Percentiles rank a stretch among this genome's conserved stretches.
Conservation (phyloP, 495 filamentous ascomycete genomes). For the Hypoxylon cercidicola region DNA sequence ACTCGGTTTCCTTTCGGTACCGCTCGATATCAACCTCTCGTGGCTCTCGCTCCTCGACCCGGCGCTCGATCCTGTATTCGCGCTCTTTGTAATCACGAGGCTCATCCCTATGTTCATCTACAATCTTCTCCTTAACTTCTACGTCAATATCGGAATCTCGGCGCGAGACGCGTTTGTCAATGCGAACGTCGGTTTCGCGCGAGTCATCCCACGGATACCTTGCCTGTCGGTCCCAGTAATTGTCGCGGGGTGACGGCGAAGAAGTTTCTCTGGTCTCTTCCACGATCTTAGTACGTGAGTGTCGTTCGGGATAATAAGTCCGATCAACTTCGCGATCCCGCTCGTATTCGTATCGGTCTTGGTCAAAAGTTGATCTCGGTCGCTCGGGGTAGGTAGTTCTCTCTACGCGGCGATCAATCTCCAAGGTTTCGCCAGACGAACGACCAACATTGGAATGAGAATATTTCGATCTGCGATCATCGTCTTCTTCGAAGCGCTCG, state of each 20-base stretch:
- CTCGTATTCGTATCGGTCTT: constrained; percentile 66
- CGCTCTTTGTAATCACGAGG: constrained; percentile 50
- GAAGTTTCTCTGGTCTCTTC: constrained; percentile 54
- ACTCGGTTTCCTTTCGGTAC: constrained; percentile 75
- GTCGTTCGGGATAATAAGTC: constrained; percentile 48
- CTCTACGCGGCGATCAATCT: constrained; percentile 59
- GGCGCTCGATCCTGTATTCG: constrained; percentile 59
- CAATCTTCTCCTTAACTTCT: constrained; percentile 40
- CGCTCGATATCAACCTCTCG: constrained; percentile 65
- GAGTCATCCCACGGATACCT: constrained; percentile 49
- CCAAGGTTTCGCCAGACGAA: constrained; percentile 52
- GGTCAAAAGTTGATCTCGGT: constrained; percentile 57
- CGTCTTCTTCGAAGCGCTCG: constrained; percentile 61
- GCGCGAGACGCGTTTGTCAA: constrained; percentile 57
- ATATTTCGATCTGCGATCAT: constrained; percentile 58
- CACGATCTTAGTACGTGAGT: constrained; percentile 46
- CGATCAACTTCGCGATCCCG: constrained; percentile 65
- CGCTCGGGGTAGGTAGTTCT: constrained; percentile 57
- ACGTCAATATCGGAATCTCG: constrained; percentile 47
- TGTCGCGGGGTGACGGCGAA: constrained; percentile 45
- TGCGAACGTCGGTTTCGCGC: constrained; percentile 53
- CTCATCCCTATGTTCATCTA: constrained; percentile 42
- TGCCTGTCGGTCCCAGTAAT: constrained; percentile 55
- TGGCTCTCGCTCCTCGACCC: constrained; percentile 54
- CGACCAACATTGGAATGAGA: constrained; percentile 48